Conservation (phyloP, 1,139 yeast species). For the Magnusiomyces ingens region DNA sequence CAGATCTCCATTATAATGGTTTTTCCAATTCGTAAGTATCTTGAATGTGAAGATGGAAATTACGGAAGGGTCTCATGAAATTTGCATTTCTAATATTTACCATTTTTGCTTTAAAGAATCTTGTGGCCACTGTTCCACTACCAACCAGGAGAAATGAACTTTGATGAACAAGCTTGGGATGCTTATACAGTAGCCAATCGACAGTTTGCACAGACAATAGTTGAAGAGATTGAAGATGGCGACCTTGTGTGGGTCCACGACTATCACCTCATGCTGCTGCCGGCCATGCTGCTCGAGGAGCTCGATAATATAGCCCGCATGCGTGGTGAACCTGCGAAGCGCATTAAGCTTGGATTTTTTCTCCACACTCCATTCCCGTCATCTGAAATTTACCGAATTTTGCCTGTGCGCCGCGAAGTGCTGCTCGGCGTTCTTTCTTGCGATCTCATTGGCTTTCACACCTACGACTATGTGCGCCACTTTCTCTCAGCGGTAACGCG, state of each 20-base stretch:
- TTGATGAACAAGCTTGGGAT: constrained; percentile 97
- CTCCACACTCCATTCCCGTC: constrained; percentile 98
- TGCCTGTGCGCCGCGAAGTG: constrained; percentile 93
- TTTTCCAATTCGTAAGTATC: constrained; percentile 56
- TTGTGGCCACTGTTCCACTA: constrained; percentile 98
- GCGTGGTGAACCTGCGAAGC: constrained; percentile 29
- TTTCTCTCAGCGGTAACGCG: constrained; percentile 88
- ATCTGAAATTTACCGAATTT: constrained; percentile 86
- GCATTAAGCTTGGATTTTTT: constrained; percentile 83
- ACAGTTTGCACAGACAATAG: constrained; percentile 69
- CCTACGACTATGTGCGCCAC: constrained; percentile 99
- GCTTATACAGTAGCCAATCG: constrained; percentile 94
- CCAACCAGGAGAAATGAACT: constrained; percentile 98
- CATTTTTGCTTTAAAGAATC: constrained; percentile 40
- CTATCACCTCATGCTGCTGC: constrained; percentile 91
- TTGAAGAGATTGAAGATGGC: constrained; percentile 64
- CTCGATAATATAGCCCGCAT: constrained; percentile 37
- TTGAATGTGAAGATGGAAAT: background rate
- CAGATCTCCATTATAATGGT: constrained; percentile 95
- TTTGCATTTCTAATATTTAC: background rate
- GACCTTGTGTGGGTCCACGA: constrained; percentile 98
- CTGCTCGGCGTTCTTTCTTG: constrained; percentile 87
- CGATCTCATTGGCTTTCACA: constrained; percentile 94
- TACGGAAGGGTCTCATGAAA: no score
- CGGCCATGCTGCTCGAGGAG: constrained; percentile 75